Evolutionary conservation across 2,329 filamentous ascomycete species (phyloP).

Genomic region (Phialocephala sp.): DNA sequence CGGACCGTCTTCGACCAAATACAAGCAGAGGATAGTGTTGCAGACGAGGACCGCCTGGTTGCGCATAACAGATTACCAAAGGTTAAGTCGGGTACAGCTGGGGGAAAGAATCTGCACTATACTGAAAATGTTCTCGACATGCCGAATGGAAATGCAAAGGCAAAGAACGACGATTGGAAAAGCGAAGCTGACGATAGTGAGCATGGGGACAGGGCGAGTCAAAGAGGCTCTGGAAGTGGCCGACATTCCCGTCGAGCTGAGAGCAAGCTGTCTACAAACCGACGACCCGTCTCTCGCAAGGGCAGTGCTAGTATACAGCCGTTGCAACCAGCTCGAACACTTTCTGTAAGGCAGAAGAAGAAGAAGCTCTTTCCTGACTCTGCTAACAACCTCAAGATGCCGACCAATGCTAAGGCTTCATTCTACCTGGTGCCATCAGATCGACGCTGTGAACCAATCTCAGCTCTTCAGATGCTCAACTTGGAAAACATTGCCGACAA

Average conservation of each 20-base stretch:
- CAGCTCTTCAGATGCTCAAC: conserved; percentile 85
- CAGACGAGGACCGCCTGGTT: conserved; percentile 90
- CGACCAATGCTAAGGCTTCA: conserved; percentile 37
- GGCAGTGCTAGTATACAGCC: conserved; percentile 37
- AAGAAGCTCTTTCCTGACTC: background rate
- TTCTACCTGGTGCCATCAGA: conserved; percentile 61
- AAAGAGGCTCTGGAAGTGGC: conserved; percentile 47
- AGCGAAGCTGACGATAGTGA: conserved; percentile 61
- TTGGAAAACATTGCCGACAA: conserved; percentile 90
- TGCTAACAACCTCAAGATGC: conserved; percentile 34
- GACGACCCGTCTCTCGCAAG: conserved; percentile 44
- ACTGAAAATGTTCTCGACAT: conserved; percentile 88
- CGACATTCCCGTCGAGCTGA: conserved; percentile 44
- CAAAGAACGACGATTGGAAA: conserved; percentile 60
- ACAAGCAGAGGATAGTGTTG: conserved; percentile 82
- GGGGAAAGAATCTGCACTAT: conserved; percentile 89
- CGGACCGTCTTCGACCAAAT: conserved; percentile 90
- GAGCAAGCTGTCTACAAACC: conserved; percentile 44
- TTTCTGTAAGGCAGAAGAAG: conserved; percentile 35
- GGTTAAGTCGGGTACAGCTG: conserved; percentile 68
- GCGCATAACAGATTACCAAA: conserved; percentile 78
- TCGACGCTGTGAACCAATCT: conserved; percentile 66
- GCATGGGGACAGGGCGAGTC: conserved; percentile 35
- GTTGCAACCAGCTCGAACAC: conserved; percentile 33
- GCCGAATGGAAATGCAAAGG: conserved; percentile 44